A percentile compares a stretch with the other conserved stretches of the same genome.
These are phyloP conservation scores for Ceriops zippeliana DNA, from an alignment of 345 rosid genomes.

Conservation along the genomic window DNA sequence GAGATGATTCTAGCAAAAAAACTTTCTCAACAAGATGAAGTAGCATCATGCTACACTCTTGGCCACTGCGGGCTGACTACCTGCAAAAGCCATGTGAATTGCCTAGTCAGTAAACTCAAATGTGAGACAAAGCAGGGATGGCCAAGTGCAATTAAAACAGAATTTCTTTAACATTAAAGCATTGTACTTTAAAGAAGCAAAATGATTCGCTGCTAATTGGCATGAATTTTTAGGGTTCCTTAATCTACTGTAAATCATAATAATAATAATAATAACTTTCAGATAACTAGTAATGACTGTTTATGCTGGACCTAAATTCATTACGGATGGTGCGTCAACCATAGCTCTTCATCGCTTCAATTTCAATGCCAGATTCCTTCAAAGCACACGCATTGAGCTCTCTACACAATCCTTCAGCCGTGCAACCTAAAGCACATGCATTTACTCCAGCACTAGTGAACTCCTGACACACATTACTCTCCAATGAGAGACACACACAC, in stretches of 20 bases:
- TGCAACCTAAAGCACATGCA: constrained; percentile 83
- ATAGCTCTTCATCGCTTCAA: constrained; percentile 43
- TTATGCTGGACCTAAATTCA: neutral
- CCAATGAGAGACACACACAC: constrained; percentile 13
- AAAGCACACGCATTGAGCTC: constrained; percentile 51
- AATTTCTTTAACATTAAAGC: neutral
- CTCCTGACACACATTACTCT: constrained; percentile 45
- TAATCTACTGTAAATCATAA: no score
- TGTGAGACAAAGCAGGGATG: neutral
- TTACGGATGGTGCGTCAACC: neutral
- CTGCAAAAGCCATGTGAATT: constrained; percentile 34
- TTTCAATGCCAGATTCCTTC: constrained; percentile 64
- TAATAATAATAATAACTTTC: neutral
- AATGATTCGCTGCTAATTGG: no score
- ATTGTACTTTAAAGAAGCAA: neutral
- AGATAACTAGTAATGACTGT: neutral
- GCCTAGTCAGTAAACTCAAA: neutral
- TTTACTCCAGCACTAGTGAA: constrained; percentile 81
- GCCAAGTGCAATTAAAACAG: neutral
- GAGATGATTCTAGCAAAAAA: constrained; percentile 1
- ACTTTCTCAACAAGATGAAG: neutral
- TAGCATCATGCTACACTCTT: constrained; percentile 34
- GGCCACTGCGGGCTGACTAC: constrained; percentile 95
- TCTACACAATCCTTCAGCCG: constrained; percentile 64
- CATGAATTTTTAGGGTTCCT: no score